A percentile compares a stretch with the other conserved stretches of the same genome.
phyloP scores from a whole-genome alignment of 2,329 filamentous ascomycete genomes.

The Cucurbitaria berberidis region DNA sequence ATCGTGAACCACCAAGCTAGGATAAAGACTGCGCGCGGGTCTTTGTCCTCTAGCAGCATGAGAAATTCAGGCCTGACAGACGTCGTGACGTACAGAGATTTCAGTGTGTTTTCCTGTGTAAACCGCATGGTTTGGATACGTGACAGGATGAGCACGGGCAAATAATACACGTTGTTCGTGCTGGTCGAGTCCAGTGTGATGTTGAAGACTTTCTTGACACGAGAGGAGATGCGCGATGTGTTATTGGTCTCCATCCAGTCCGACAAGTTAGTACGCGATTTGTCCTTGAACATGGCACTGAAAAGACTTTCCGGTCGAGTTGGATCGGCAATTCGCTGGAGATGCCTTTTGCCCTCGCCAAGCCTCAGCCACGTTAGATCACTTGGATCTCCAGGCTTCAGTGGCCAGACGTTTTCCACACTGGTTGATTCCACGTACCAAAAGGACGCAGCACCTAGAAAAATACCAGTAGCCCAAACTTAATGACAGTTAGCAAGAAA shows the following conservation, averaged over 20 bases:
- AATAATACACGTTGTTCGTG: conserved; percentile 33
- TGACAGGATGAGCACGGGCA: conserved; percentile 47
- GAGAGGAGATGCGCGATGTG: conserved; percentile 37
- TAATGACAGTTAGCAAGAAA: neutral
- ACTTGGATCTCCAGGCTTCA: conserved; percentile 50
- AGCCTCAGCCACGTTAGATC: conserved; percentile 67
- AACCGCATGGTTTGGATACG: conserved; percentile 47
- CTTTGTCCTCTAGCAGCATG: conserved; percentile 56
- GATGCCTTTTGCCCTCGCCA: conserved; percentile 61
- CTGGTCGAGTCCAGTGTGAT: conserved; percentile 26
- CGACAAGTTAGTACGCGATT: conserved; percentile 16
- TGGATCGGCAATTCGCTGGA: conserved; percentile 61
- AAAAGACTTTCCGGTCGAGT: conserved; percentile 58
- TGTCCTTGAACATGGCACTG: conserved; percentile 34
- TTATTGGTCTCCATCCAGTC: conserved; percentile 10
- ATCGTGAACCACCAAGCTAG: conserved; percentile 65
- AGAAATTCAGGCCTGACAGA: conserved; percentile 55
- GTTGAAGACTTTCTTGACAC: conserved; percentile 41
- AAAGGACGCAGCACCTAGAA: conserved; percentile 57
- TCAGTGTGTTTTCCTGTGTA: conserved; percentile 51
- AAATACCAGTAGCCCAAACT: conserved; percentile 53
- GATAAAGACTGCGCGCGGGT: conserved; percentile 61
- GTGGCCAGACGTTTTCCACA: conserved; percentile 62
- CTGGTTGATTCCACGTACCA: conserved; percentile 52
- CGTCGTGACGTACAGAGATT: conserved; percentile 57